phyloP scores from a whole-genome alignment of 1,284 basidiomycete genomes.

The Rhodotorula sp. region DNA sequence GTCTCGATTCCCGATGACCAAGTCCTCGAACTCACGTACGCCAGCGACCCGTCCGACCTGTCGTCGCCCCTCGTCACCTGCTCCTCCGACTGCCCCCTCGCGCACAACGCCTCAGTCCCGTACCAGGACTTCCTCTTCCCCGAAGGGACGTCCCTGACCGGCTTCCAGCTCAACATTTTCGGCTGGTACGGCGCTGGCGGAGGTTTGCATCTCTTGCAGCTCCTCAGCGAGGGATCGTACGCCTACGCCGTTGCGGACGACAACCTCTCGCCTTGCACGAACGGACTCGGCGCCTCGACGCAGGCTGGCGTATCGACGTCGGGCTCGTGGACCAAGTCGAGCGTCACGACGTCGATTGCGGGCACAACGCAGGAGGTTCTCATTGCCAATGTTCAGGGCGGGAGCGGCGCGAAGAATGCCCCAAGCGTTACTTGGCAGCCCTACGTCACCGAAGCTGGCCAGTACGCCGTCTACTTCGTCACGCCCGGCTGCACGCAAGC shows the following conservation, averaged over 20 bases:
- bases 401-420: constrained; percentile 59
- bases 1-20: constrained; percentile 44
- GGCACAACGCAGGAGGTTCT: constrained; percentile 76
- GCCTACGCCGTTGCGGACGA: constrained; percentile 63
- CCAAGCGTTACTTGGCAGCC: constrained; percentile 84
- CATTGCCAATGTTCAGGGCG: constrained; percentile 64
- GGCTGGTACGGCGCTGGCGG: constrained; percentile 71
- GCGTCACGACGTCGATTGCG: constrained; percentile 52
- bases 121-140: constrained; percentile 87
- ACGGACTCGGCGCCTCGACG: constrained; percentile 48
- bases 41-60: constrained; percentile 39
- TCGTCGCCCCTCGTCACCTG: constrained; percentile 45
- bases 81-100: constrained; percentile 48
- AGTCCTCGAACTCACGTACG: constrained; percentile 42
- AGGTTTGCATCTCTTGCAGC: constrained; percentile 82
- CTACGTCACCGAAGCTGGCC: constrained; percentile 80
- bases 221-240: constrained; percentile 74
- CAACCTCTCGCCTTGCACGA: constrained; percentile 71
- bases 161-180: constrained; percentile 76
- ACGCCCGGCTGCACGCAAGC: constrained; percentile 81
- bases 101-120: constrained; percentile 58
- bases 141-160: constrained; percentile 64
- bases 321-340: constrained; percentile 30
- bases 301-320: constrained; percentile 18
- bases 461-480: constrained; percentile 78